Base-by-base conservation (phyloP, 768 basidiomycete genomes). In the Amanita polypyramis region DNA sequence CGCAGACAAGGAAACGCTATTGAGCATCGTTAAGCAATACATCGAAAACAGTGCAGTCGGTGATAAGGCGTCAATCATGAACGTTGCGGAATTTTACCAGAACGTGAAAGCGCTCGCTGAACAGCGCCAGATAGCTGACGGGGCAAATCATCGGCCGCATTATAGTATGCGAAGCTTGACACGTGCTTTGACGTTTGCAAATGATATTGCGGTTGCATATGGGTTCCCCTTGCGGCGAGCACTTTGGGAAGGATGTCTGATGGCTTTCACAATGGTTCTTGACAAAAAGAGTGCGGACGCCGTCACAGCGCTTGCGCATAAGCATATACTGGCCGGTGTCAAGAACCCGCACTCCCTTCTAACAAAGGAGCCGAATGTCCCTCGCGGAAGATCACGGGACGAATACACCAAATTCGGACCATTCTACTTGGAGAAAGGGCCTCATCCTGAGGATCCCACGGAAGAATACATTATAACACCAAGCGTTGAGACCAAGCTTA, bases 261-360 rank as follows among this genome's bases (percentile, higher is more conserved):
- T 99, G 96, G 85, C 90, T 0, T 99, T 98, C 62, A 96, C 92
- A 5, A 97, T 96, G 92, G 80, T 85, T 5, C 74, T 99, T 41
- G 90, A 96, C 57, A 66, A 65, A 0, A 65, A 74, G 12, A 92
- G 92, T 56, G 76, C 79, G 0, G 71, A 75, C 51, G 56, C 76
- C 20, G 90, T 92, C 15, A 76, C 72, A 2, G 62, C 65, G 5
- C 68, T 95, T 14, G 85, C 86, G 5, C 81, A 85, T 53, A 81
- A 80, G 55, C 77, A 92, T 63, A 68, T 99, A 11, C 73, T 97
- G 23, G 70, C 76, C 3, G 82, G 84, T 7, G 82, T 93, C 10
- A 78, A 82, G 43, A 97, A 97, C 60, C 73, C 80, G 8, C 74
- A 74, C 11, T 88, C 94, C 0, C 62, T 93, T 43, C 65, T 96